Conservation (phyloP, 805 yeast species). For the Wickerhamiella kazuoi region DNA sequence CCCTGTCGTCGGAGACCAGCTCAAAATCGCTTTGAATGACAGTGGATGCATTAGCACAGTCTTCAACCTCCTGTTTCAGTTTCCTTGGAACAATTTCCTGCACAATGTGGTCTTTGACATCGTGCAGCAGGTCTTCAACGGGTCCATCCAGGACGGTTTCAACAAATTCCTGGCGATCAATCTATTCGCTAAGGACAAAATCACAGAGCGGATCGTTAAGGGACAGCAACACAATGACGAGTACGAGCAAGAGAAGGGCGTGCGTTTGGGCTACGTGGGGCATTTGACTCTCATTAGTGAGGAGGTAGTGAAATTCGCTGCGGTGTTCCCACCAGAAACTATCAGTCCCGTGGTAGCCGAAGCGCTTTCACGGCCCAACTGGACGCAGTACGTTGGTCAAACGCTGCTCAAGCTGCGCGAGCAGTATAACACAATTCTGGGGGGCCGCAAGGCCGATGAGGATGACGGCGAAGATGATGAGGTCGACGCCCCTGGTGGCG, state of each 20-base stretch:
- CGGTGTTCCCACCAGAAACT: conserved; percentile 41
- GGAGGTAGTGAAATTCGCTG: conserved; percentile 76
- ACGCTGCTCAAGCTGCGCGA: conserved; percentile 78
- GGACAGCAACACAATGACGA: conserved; percentile 45
- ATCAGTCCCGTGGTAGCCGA: conserved; percentile 36
- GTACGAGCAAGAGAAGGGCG: conserved; percentile 39
- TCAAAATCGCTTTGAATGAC: conserved; percentile 70
- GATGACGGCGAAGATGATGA: conserved; percentile 14
- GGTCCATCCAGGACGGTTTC: conserved; percentile 67
- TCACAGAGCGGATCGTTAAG: conserved; percentile 38
- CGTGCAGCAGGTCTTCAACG: conserved; percentile 85
- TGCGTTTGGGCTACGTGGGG: conserved; percentile 91
- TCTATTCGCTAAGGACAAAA: conserved; percentile 44
- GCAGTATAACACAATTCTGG: conserved; percentile 83
- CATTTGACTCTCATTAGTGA: conserved; percentile 86
- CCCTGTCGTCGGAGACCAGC: conserved; percentile 72
- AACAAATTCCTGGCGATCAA: conserved; percentile 63
- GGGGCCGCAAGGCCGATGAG: conserved; percentile 40
- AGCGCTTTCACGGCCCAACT: conserved; percentile 33
- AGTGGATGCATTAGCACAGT: conserved; percentile 49
- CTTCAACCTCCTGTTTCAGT: conserved; percentile 56
- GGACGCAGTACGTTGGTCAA: conserved; percentile 72
- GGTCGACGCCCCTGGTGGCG: conserved; percentile 21
- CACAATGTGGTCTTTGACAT: conserved; percentile 96
- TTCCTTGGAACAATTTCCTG: conserved; percentile 94